Evolutionary conservation across 768 basidiomycete genomes (phyloP).

Genomic region (Chalciporus pseudorubinellus): DNA sequence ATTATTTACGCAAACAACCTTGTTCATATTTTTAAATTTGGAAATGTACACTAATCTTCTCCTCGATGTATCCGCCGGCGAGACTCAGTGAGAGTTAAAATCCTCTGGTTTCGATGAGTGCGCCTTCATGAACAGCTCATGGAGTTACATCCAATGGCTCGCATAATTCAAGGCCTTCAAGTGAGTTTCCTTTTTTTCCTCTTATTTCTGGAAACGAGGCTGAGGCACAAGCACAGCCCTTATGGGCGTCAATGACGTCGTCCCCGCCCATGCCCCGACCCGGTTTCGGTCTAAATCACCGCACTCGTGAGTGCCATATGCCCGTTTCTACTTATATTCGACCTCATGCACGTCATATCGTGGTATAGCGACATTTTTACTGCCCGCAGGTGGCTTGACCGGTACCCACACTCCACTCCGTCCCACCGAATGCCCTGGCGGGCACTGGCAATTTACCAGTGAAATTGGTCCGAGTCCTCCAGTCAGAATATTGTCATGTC

Average conservation of each 20-base stretch:
- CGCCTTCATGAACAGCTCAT: too few relatives aligned
- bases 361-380: neutral
- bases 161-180: too few relatives aligned
- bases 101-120: too few relatives aligned
- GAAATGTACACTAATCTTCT: too few relatives aligned
- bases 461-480: neutral
- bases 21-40: too few relatives aligned
- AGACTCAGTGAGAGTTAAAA: too few relatives aligned
- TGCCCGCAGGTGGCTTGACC: neutral
- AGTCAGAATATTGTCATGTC: conserved; percentile 9
- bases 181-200: too few relatives aligned
- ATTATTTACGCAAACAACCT: too few relatives aligned
- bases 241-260: neutral
- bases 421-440: neutral
- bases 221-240: neutral
- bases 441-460: neutral
- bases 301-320: neutral
- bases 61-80: too few relatives aligned
- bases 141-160: too few relatives aligned
- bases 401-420: neutral
- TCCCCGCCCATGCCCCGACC: neutral
- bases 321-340: neutral
- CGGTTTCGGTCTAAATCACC: neutral
- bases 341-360: neutral
- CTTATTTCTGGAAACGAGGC: too few relatives aligned